A percentile compares a stretch with the other conserved stretches of the same genome.
Evolutionary conservation across 148 eudicot species (phyloP).

Genomic region (Beta vulgaris): DNA sequence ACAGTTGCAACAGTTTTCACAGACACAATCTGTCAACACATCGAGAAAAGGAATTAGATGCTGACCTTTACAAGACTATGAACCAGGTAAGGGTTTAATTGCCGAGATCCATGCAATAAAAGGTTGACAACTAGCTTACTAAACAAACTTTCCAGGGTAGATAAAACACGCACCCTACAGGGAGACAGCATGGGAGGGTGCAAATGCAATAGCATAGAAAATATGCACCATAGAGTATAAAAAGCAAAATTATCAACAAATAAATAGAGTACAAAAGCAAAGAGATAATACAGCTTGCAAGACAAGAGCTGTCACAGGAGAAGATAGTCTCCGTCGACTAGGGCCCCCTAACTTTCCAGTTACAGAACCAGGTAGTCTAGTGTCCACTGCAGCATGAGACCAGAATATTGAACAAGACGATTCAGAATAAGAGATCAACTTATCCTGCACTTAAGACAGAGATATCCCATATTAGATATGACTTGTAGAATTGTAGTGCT

Average conservation of each 20-base stretch:
- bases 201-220: conserved; percentile 19
- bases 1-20: conserved; percentile 61
- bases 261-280: conserved; percentile 9
- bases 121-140: neutral
- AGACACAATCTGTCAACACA: conserved; percentile 56
- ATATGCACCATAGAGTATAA: neutral
- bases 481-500: neutral
- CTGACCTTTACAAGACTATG: neutral
- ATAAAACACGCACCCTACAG: too few species aligned
- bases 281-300: conserved; percentile 73
- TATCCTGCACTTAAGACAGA: conserved; percentile 51
- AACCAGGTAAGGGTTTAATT: neutral
- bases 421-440: conserved; percentile 56
- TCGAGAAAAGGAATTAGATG: conserved; percentile 1
- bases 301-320: conserved; percentile 55
- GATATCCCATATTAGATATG: neutral
- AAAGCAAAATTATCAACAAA: too few species aligned
- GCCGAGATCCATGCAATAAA: neutral
- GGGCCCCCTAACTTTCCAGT: conserved; percentile 94
- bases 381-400: conserved; percentile 45
- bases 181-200: conserved; percentile 2
- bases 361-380: conserved; percentile 58
- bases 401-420: conserved; percentile 64
- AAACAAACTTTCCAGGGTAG: neutral
- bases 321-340: conserved; percentile 79